Percentiles rank a stretch among this genome's conserved stretches.
Conservation (phyloP, 495 filamentous ascomycete genomes). For the Schizothecium vesticola region DNA sequence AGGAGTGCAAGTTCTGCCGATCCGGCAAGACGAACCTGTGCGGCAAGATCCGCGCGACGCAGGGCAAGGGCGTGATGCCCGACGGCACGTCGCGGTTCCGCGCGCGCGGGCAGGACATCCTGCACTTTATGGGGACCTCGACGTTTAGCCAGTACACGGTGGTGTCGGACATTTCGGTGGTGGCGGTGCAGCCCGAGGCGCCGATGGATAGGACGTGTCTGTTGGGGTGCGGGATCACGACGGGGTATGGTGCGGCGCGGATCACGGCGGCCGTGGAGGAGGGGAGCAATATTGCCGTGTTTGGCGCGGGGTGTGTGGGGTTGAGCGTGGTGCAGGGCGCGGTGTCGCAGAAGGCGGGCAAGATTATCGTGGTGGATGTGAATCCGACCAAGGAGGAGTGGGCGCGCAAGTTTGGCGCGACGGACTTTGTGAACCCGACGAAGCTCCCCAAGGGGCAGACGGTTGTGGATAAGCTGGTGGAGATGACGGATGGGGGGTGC, state of each 20-base stretch:
- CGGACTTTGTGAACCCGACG: slow-evolving; percentile 92
- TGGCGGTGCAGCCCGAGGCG: slow-evolving; percentile 85
- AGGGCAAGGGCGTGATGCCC: slow-evolving; percentile 94
- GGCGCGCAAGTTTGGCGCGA: slow-evolving; percentile 90
- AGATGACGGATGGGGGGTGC: slow-evolving; percentile 98
- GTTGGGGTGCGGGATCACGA: slow-evolving; percentile 96
- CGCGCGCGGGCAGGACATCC: slow-evolving; percentile 85
- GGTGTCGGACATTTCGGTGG: slow-evolving; percentile 96
- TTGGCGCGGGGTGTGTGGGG: slow-evolving; percentile 94
- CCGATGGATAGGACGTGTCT: slow-evolving; percentile 94
- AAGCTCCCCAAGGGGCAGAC: slow-evolving; percentile 66
- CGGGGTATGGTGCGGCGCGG: slow-evolving; percentile 91
- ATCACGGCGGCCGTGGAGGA: slow-evolving; percentile 88
- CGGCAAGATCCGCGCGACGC: slow-evolving; percentile 96
- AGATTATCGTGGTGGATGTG: slow-evolving; percentile 94
- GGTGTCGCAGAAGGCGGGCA: slow-evolving; percentile 75
- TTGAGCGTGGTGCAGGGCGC: slow-evolving; percentile 92
- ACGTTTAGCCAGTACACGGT: slow-evolving; percentile 99
- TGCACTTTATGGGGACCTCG: slow-evolving; percentile 99
- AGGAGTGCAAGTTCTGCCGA: slow-evolving; percentile 98
- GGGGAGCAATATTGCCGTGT: slow-evolving; percentile 86
- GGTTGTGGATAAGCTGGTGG: slow-evolving; percentile 84
- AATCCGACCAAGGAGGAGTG: slow-evolving; percentile 90
- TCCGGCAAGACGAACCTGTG: slow-evolving; percentile 99
- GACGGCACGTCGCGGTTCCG: slow-evolving; percentile 95